These are phyloP conservation scores for Fusarium sp. DNA, from an alignment of 2,329 filamentous ascomycete species.

Conservation along the genomic window DNA sequence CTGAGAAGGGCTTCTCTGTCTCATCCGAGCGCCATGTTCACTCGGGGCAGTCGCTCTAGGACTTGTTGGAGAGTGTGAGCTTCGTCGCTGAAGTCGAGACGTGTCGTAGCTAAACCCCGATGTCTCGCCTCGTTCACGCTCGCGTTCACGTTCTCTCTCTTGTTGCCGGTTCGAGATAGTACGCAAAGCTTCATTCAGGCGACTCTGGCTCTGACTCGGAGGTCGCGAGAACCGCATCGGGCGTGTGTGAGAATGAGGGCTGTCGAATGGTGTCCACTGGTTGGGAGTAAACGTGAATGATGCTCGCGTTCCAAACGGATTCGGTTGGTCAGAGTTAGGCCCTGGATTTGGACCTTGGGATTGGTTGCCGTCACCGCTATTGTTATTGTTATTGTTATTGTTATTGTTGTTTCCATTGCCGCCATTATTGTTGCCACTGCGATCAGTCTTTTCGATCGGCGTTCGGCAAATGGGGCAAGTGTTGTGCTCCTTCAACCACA, in stretches of 20 bases:
- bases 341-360: constrained; percentile 23
- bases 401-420: constrained; percentile 12
- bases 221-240: constrained; percentile 36
- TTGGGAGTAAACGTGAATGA: neutral
- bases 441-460: constrained; percentile 57
- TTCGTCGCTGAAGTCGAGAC: constrained; percentile 49
- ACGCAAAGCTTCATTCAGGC: constrained; percentile 46
- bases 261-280: constrained; percentile 2
- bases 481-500: constrained; percentile 91
- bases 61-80: constrained; percentile 52
- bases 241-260: constrained; percentile 16
- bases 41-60: constrained; percentile 43
- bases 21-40: constrained; percentile 47
- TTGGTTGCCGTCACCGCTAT: constrained; percentile 1
- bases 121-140: constrained; percentile 32
- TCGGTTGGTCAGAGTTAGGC: constrained; percentile 12
- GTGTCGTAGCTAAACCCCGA: constrained; percentile 47
- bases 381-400: constrained; percentile 15
- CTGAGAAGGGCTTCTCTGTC: constrained; percentile 53
- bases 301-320: constrained; percentile 3
- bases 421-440: constrained; percentile 11
- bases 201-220: constrained; percentile 43
- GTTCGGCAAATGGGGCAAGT: constrained; percentile 87
- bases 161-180: constrained; percentile 43
- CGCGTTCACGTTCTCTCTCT: constrained; percentile 40